A percentile compares a stretch with the other conserved stretches of the same genome.
Evolutionary conservation across 208 protist species (phyloP).

Genomic region (Leishmania turanica): DNA sequence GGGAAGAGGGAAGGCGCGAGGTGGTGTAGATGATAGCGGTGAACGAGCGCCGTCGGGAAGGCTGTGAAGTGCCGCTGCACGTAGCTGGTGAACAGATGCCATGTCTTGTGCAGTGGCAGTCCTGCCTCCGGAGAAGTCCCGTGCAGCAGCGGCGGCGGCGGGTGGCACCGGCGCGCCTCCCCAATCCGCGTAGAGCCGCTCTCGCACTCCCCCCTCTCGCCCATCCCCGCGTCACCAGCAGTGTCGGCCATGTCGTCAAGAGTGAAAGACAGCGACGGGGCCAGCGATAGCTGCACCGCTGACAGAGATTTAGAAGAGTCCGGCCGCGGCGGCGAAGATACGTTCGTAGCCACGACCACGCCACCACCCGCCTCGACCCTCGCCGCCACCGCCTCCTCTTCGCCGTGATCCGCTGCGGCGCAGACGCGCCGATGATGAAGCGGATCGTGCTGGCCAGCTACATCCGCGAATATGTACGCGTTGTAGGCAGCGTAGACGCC

Average conservation of each 20-base stretch:
- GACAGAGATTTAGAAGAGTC: not conserved
- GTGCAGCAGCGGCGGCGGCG: not conserved
- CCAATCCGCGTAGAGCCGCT: not conserved
- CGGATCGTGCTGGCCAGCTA: not conserved
- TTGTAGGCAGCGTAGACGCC: slow-evolving; percentile 7
- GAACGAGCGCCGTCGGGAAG: slow-evolving; percentile 80
- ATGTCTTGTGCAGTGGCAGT: slow-evolving; percentile 24
- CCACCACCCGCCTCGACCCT: not conserved
- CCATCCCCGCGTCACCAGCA: not conserved
- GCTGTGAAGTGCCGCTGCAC: slow-evolving; percentile 61
- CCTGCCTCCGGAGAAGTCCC: not conserved
- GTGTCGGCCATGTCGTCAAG: slow-evolving; percentile 14
- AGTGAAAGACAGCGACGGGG: slow-evolving; percentile 34
- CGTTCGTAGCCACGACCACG: no score
- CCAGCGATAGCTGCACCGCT: slow-evolving; percentile 14
- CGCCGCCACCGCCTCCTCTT: not conserved
- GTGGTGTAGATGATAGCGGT: slow-evolving; percentile 79
- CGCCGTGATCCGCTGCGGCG: not conserved
- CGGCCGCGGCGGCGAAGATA: not conserved
- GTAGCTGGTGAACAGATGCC: slow-evolving; percentile 65
- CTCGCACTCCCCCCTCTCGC: not conserved
- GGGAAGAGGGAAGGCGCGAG: slow-evolving; percentile 74
- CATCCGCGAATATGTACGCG: slow-evolving; percentile 6
- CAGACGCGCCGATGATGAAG: not conserved
- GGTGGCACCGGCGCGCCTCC: not conserved